Percentiles rank a stretch among this genome's conserved stretches.
phyloP scores from a whole-genome alignment of 2,329 filamentous ascomycete species.

The Sphaceloma murrayae region DNA sequence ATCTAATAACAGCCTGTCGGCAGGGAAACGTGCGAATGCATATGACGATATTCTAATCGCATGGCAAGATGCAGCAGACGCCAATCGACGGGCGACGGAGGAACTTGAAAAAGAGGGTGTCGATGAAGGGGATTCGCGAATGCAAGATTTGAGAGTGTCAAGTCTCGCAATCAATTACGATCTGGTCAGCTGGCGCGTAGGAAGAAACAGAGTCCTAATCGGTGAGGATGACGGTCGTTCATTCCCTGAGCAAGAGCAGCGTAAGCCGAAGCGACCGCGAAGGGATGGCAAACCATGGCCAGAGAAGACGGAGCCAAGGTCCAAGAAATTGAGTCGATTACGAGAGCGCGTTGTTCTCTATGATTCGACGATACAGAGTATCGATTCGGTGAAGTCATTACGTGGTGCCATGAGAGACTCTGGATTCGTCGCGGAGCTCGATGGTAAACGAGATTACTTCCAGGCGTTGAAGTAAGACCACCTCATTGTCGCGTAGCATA shows the following conservation, averaged over 20 bases:
- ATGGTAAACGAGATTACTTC: slow-evolving; percentile 73
- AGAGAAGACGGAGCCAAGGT: slow-evolving; percentile 55
- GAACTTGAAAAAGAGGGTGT: slow-evolving; percentile 78
- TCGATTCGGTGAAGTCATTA: slow-evolving; percentile 81
- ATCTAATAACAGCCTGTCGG: slow-evolving; percentile 33
- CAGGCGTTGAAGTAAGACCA: slow-evolving; percentile 65
- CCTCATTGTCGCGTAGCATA: background rate
- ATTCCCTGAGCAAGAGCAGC: slow-evolving; percentile 43
- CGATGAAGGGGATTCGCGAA: slow-evolving; percentile 69
- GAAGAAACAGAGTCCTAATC: slow-evolving; percentile 79
- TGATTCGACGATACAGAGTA: slow-evolving; percentile 79
- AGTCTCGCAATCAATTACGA: slow-evolving; percentile 90
- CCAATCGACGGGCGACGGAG: slow-evolving; percentile 85
- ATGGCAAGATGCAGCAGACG: slow-evolving; percentile 88
- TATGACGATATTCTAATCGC: slow-evolving; percentile 87
- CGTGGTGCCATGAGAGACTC: slow-evolving; percentile 82
- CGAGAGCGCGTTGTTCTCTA: slow-evolving; percentile 85
- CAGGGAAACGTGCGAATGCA: slow-evolving; percentile 63
- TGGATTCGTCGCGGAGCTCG: slow-evolving; percentile 65
- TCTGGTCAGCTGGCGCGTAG: slow-evolving; percentile 88
- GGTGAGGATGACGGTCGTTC: slow-evolving; percentile 70
- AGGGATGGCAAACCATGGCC: slow-evolving; percentile 39
- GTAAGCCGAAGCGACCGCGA: slow-evolving; percentile 44
- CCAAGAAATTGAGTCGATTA: slow-evolving; percentile 67
- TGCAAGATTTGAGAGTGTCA: slow-evolving; percentile 89